Base-by-base conservation (phyloP, 805 yeast species). In the Pichia gijzeniarum region DNA sequence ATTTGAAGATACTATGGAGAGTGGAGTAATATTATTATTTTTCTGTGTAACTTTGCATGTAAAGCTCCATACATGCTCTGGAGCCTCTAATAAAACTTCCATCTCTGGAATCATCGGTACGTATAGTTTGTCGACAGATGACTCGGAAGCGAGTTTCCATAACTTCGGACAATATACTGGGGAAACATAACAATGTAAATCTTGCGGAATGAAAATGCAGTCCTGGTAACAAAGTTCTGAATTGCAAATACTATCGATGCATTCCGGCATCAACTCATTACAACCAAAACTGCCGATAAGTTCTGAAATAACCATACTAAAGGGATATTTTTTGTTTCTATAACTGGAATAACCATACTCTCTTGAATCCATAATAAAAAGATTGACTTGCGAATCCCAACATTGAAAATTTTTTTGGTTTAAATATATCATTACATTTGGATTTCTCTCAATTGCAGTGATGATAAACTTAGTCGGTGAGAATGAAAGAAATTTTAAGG, bases 231-330 rank as follows among this genome's bases (percentile, higher is more conserved):
- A 34, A 30, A 48, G 19, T 20, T 48, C 44, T 17, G 18, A 28
- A 40, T 56, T 51, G 42, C 74, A 73, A 16, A 71, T 55, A 1
- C 72, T 64, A 38, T 67, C 68, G 3, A 87, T 61, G 47, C 93
- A 81, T 60, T 90, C 98, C 0, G 98, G 97, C 8, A 86, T 74
- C 16, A 87, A 69, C 59, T 90, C 97, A 62, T 90, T 91, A 61
- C 95, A 91, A 4, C 95, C 97, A 65, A 91, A 85, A 14, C 95
- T 85, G 5, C 97, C 97, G 22, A 90, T 62, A 7, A 91, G 66
- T 60, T 90, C 97, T 37, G 95, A 83, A 1, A 91, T 72, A 8
- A 89, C 73, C 36, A 90, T 56, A 21, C 38, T 31, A 13, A 45
- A 19, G 9, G 28, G 28, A 25, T 6, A 18, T 16, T 67, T 65